These are phyloP conservation scores for Cucurbita pepo DNA, from an alignment of 306 rosid species.

Conservation along the genomic window DNA sequence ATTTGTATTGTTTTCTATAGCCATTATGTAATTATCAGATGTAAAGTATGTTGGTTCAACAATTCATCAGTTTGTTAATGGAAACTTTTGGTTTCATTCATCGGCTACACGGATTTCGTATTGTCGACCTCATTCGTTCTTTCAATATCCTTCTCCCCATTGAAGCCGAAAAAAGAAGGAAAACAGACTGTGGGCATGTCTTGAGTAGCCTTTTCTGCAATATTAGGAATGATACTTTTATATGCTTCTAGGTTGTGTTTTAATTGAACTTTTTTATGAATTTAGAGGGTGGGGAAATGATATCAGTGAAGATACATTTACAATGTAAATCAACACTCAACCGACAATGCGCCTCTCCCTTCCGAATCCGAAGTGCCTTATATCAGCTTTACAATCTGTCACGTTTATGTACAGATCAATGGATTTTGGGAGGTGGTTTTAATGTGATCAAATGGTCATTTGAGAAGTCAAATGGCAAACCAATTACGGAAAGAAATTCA, in stretches of 20 bases:
- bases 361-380: too few relatives aligned
- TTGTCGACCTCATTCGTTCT: not conserved
- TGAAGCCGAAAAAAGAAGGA: not conserved
- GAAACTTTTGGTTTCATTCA: not conserved
- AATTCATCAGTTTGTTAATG: not conserved
- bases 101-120: not conserved
- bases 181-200: not conserved
- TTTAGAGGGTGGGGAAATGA: not conserved
- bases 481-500: too few relatives aligned
- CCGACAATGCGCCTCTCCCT: too few relatives aligned
- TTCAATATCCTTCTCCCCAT: not conserved
- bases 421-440: too few relatives aligned
- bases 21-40: not conserved
- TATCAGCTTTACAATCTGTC: too few relatives aligned
- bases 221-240: not conserved
- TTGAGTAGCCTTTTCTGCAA: not conserved
- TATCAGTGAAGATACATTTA: not conserved
- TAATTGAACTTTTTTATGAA: not conserved
- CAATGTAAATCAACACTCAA: not conserved
- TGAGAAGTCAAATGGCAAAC: too few relatives aligned
- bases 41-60: not conserved
- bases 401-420: too few relatives aligned
- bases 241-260: not conserved
- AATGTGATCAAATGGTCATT: too few relatives aligned
- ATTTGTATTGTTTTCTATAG: not conserved